phyloP scores from a whole-genome alignment of 2,329 filamentous ascomycete genomes.

The Cephalotrichum gorgonifer region DNA sequence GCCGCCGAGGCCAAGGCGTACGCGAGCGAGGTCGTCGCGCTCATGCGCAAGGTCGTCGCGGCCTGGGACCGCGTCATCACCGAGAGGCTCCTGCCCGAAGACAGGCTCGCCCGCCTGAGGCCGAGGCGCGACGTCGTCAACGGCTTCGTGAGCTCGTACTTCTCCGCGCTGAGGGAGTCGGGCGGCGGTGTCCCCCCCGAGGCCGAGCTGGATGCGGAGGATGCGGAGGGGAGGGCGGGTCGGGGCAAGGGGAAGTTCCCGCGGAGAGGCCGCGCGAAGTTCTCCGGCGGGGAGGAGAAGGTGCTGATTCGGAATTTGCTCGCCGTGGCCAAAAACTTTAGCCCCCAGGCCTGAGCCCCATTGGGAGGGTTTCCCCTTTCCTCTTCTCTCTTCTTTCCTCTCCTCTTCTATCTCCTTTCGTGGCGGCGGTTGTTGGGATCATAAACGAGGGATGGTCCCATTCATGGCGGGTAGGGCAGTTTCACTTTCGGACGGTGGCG shows the following conservation, averaged over 20 bases:
- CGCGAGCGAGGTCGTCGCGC: conserved; percentile 29
- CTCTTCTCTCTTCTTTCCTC: too few relatives aligned
- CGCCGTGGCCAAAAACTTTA: too few relatives aligned
- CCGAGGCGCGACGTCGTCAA: conserved; percentile 23
- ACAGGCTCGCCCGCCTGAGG: conserved; percentile 21
- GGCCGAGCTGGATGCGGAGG: background rate
- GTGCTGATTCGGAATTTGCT: too few relatives aligned
- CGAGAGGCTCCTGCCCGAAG: conserved; percentile 26
- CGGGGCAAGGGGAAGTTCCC: background rate
- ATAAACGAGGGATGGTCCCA: too few relatives aligned
- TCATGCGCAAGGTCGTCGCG: conserved; percentile 34
- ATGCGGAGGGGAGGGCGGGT: background rate
- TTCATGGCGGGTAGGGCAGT: too few relatives aligned
- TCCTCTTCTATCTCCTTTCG: too few relatives aligned
- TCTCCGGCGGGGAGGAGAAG: too few relatives aligned
- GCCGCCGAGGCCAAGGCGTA: conserved; percentile 17
- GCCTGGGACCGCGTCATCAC: conserved; percentile 31
- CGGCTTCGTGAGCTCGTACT: conserved; percentile 10
- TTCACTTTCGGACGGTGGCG: too few relatives aligned
- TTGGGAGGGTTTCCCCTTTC: too few relatives aligned
- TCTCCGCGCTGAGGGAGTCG: background rate
- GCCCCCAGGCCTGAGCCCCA: too few relatives aligned
- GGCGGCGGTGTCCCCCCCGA: background rate
- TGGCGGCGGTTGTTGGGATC: too few relatives aligned
- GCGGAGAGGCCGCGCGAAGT: too few relatives aligned